Conservation (phyloP, 768 basidiomycete species). For the Megacollybia marginata region DNA sequence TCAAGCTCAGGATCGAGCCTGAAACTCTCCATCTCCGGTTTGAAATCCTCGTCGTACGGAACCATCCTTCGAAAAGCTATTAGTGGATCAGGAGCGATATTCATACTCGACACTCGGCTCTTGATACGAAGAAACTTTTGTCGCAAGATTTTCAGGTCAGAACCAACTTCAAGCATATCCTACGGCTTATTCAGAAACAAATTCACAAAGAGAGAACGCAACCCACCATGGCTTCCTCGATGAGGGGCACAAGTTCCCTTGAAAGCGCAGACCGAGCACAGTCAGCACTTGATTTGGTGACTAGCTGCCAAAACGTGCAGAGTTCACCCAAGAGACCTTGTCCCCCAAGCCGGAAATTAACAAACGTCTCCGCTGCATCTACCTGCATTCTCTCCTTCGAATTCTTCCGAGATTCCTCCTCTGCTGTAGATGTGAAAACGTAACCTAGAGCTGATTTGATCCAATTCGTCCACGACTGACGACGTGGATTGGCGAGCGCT, state of each 20-base stretch:
- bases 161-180: conserved; percentile 10
- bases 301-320: conserved; percentile 11
- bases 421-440: too few species aligned
- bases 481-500: not conserved
- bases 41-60: not conserved
- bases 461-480: not conserved
- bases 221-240: conserved; percentile 12
- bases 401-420: not conserved
- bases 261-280: conserved; percentile 7
- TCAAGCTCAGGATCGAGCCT: not conserved
- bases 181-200: not conserved
- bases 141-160: not conserved
- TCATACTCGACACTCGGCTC: not conserved
- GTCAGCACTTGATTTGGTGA: conserved; percentile 5
- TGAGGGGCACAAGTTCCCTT: conserved; percentile 7
- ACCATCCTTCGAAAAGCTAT: not conserved
- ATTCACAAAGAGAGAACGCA: too few species aligned
- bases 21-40: not conserved
- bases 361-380: conserved; percentile 11
- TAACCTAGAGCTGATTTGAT: not conserved
- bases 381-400: conserved; percentile 5
- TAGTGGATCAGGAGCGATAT: not conserved
- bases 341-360: conserved; percentile 3
- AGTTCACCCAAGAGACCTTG: conserved; percentile 10
- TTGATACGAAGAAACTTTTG: not conserved